Evolutionary conservation across 1,139 yeast genomes (phyloP), one percentile per base, ranked within the genome.

Genomic region (Magnusiomyces magnusii): DNA sequence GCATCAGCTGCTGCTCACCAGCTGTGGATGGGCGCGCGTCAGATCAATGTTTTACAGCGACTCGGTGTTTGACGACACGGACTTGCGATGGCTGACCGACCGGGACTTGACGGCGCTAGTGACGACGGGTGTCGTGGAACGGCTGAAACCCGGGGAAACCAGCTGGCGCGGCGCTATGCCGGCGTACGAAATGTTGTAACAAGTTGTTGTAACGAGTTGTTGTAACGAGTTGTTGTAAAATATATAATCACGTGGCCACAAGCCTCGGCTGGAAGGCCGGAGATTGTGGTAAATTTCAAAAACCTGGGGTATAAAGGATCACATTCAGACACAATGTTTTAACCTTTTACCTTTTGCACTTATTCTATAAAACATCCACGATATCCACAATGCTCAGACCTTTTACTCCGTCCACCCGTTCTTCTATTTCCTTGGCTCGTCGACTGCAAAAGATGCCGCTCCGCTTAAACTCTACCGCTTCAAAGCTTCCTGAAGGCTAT

Each of bases 391-490:
- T 59, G 58, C 57, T 59, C 34, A 54, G 60, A 53, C 31, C 53
- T 54, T 47, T 49, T 39, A n/a, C 57, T 21, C 54, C 57, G 49
- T 44, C 58, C 47, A 34, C 62, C 1, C 47, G 55, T 27, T 23
- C 50, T 25, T 51, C 55, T 15, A 19, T 57, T 19, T 50, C 58
- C n/a, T 13, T 56, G 17, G 36, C 55, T 17, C 51, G 58, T 24
- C 44, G 47, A 39, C 44, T 57, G 5, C 34, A 51, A 24, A 36
- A 21, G 10, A 21, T 39, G 34, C 17, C 19, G 53, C 54, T 67
- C 51, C 64, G 72, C 27, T 58, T 63, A 59, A 70, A 69, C 64
- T 65, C 73, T 54, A 71, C 75, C 49, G 68, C 71, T 44, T 67
- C 72, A 21, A 57, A 58, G 51, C 61, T 65, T 47, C 68, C 70